These are phyloP conservation scores for Favolaschia claudopus DNA, from an alignment of 768 basidiomycete genomes.

Conservation along the genomic window DNA sequence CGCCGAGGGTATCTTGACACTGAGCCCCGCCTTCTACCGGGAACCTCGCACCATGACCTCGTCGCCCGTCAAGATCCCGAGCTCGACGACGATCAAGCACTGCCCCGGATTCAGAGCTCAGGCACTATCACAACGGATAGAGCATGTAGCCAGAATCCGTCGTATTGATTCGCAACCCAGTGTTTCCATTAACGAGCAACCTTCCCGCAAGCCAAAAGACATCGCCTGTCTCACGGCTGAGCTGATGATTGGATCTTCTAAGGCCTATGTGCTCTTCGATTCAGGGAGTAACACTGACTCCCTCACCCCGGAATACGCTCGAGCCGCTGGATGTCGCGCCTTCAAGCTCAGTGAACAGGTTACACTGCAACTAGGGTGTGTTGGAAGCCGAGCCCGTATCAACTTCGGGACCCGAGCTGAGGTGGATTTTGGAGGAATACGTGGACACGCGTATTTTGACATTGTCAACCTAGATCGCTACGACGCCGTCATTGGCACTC, in stretches of 20 bases:
- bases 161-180: neutral
- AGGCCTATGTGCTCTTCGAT: slow-evolving; percentile 32
- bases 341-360: slow-evolving; percentile 13
- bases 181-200: neutral
- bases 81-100: neutral
- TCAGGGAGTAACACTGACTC: slow-evolving; percentile 31
- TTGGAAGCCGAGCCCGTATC: slow-evolving; percentile 22
- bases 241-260: neutral
- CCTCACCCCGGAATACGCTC: slow-evolving; percentile 28
- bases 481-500: neutral
- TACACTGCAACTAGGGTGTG: slow-evolving; percentile 19
- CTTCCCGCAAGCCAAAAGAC: neutral
- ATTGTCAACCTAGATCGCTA: neutral
- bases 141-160: neutral
- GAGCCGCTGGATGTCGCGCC: neutral
- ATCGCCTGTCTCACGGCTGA: slow-evolving; percentile 1
- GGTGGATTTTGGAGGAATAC: neutral
- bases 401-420: neutral
- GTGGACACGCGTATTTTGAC: neutral
- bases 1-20: no score
- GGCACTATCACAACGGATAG: neutral
- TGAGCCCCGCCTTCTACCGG: neutral
- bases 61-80: neutral
- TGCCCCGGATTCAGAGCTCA: neutral
- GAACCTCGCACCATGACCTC: neutral